Percentiles rank a stretch among this genome's conserved stretches.
Conservation (phyloP, 768 basidiomycete genomes). For the Tulasnella sp. region DNA sequence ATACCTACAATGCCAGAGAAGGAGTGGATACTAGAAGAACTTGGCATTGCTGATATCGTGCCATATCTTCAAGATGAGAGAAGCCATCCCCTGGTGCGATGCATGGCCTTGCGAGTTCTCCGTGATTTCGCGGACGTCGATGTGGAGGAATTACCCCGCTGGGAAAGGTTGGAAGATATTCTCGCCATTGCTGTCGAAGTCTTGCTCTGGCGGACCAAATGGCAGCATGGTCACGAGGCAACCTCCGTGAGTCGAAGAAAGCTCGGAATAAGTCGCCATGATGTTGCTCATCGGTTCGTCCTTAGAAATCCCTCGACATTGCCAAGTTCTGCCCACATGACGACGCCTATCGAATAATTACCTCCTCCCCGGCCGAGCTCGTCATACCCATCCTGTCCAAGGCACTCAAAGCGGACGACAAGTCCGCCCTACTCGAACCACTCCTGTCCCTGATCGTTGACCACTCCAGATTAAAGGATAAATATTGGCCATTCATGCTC, state of each 20-base stretch:
- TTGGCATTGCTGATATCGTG: neutral
- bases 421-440: neutral
- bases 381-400: neutral
- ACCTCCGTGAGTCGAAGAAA: neutral
- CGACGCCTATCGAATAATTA: neutral
- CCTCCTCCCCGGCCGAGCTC: neutral
- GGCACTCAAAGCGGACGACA: neutral
- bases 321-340: neutral
- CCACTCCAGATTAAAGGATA: neutral
- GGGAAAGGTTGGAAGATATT: neutral
- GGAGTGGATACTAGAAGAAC: neutral
- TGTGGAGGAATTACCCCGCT: neutral
- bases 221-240: constrained; percentile 2
- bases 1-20: neutral
- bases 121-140: neutral
- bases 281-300: neutral
- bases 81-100: neutral
- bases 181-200: neutral
- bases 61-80: neutral
- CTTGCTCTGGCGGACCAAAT: neutral
- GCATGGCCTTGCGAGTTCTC: neutral
- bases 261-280: neutral
- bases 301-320: neutral
- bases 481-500: constrained; percentile 9
- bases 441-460: neutral